Conservation (phyloP, 495 filamentous ascomycete genomes). For the Lasiosphaeria ovina region DNA sequence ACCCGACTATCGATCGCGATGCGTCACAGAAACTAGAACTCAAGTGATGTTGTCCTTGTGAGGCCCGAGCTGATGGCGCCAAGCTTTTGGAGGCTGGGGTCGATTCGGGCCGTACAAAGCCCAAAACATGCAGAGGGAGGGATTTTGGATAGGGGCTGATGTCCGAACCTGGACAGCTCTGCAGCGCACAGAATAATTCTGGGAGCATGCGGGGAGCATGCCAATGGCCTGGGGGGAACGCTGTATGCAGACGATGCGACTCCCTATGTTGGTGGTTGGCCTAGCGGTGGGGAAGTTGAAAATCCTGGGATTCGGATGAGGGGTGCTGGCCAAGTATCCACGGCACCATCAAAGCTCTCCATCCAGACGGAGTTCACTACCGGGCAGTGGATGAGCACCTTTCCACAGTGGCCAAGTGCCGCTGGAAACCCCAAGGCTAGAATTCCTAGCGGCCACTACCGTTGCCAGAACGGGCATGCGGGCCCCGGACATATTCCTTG, state of each 20-base stretch:
- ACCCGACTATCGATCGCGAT: background rate
- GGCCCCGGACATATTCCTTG: background rate
- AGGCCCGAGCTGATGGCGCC: background rate
- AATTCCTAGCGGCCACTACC: background rate
- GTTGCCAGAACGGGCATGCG: background rate
- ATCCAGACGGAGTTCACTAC: no score
- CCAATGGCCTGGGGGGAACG: no score
- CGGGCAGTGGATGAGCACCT: no score
- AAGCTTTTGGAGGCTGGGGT: background rate
- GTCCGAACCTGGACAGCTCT: background rate
- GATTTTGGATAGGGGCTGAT: slow-evolving; percentile 1
- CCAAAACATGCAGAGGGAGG: background rate
- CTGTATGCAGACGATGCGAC: no score
- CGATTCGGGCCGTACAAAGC: background rate
- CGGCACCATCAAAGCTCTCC: no score
- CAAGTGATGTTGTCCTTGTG: background rate
- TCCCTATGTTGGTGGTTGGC: no score
- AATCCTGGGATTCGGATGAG: no score
- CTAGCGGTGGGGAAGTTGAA: no score
- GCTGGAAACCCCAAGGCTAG: background rate
- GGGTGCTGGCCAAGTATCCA: no score
- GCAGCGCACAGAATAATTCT: no score
- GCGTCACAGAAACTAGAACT: background rate
- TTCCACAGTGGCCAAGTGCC: background rate
- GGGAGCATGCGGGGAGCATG: no score